These are phyloP conservation scores for Penicillium psychrosexuale DNA, from an alignment of 2,329 filamentous ascomycete genomes.

Conservation along the genomic window DNA sequence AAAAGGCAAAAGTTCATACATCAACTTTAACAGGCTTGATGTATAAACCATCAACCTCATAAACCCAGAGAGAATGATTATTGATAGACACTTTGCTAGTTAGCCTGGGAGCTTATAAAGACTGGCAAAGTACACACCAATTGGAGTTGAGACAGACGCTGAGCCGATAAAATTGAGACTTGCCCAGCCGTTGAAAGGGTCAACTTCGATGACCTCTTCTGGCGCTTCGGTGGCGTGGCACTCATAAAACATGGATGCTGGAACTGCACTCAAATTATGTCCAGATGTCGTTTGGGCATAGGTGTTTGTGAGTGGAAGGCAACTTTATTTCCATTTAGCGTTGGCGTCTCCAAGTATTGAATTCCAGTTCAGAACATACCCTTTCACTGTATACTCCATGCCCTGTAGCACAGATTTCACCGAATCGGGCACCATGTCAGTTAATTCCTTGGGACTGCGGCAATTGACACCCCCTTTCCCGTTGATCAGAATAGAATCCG, in stretches of 20 bases:
- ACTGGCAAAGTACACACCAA: not conserved
- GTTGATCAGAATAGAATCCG: slow-evolving; percentile 60
- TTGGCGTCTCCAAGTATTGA: no score
- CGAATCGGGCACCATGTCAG: not conserved
- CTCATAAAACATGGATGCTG: not conserved
- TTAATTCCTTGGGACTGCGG: not conserved
- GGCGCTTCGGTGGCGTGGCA: not conserved
- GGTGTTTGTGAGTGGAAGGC: not conserved
- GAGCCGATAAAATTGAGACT: slow-evolving; percentile 5
- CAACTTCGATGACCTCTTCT: slow-evolving; percentile 1
- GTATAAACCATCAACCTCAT: slow-evolving; percentile 5
- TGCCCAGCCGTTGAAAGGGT: not conserved
- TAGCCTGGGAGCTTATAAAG: not conserved
- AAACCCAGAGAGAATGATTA: slow-evolving; percentile 7
- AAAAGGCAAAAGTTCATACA: not conserved
- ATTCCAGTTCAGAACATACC: not conserved
- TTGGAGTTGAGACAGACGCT: not conserved
- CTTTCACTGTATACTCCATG: slow-evolving; percentile 1
- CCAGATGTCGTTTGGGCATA: not conserved
- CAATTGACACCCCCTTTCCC: slow-evolving; percentile 43
- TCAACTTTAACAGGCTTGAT: slow-evolving; percentile 2
- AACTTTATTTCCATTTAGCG: no score
- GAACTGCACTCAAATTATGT: not conserved
- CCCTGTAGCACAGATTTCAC: not conserved
- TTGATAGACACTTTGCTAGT: slow-evolving; percentile 1